Evolutionary conservation across 306 rosid species (phyloP), one percentile per base, ranked within the genome.

Genomic region (Quercus mongolica): DNA sequence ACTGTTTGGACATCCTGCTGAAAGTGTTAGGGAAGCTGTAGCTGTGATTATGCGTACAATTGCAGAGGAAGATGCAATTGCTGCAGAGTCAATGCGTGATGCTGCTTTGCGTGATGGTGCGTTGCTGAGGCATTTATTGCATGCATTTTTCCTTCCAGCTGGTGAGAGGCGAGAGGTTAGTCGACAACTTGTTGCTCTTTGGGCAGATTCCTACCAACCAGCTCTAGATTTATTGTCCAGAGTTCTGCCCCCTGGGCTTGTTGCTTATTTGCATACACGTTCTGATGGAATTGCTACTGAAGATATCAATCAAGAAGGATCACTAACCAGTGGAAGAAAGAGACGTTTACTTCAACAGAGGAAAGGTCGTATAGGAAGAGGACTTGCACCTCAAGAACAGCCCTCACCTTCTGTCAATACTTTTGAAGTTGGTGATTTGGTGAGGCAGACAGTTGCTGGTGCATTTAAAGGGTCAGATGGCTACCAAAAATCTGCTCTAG

Each of bases 51-150:
- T 96, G 99, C 96, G 96, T 73, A 91, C 97, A 33, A 96, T 96
- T 88, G 99, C 99, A 30, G 99, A 96, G 88, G 99, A 96, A 85
- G 99, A 96, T 82, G 99, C 98, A 77, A 93, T 93, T 88, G 99
- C 99, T 57, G 99, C 99, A 38, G 99, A 96, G 90, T 93, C 98
- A 26, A 96, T 96, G 99, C 96, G 99, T 57, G 99, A 87, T 89
- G 99, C 98, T 82, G 94, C 99, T 87, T 84, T 96, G 81, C 95
- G 96, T 9, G 99, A 96, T 89, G 99, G 99, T 84, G 98, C 99
- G 79, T 86, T 96, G 82, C 83, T 96, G 80, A 88, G 99, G 82
- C 99, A 96, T 88, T 89, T 96, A 76, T 71, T 91, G 83, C 93
- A 96, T 62, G 99, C 97, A 1, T 91, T 95, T 85, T 96, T 89